Evolutionary conservation across 768 basidiomycete species (phyloP).

Genomic region (Leccinum rimulosum): DNA sequence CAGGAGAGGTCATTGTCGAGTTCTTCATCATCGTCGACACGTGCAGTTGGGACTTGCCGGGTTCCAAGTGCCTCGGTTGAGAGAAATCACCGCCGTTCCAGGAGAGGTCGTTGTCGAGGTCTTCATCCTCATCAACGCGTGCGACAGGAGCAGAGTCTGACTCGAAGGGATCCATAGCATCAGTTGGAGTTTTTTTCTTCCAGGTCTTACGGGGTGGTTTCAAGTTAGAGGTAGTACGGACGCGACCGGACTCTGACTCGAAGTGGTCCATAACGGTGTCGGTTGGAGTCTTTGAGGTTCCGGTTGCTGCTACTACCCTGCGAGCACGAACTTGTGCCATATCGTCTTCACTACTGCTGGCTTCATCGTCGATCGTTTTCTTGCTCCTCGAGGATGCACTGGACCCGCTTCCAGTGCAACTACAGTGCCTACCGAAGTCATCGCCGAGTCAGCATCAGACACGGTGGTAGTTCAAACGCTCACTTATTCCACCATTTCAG

Average conservation of each 20-base stretch:
- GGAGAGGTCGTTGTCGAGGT: no score
- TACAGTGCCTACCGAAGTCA: neutral
- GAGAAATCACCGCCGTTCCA: no score
- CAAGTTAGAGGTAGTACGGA: no score
- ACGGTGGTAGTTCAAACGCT: neutral
- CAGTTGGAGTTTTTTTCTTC: no score
- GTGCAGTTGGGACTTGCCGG: no score
- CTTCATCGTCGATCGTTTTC: neutral
- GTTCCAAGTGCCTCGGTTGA: no score
- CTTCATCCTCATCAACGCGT: neutral
- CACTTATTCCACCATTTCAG: conserved; percentile 5
- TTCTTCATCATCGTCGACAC: no score
- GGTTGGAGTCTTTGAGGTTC: neutral
- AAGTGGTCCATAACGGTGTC: neutral
- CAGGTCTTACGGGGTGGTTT: no score
- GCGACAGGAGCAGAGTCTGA: no score
- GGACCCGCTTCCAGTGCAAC: neutral
- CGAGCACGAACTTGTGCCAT: neutral
- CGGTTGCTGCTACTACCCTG: neutral
- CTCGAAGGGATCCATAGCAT: no score
- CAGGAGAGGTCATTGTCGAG: no score
- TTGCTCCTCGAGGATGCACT: neutral
- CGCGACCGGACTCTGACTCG: no score
- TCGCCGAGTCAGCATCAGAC: neutral
- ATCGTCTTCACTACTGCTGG: neutral